Percentiles rank a stretch among this genome's conserved stretches.
phyloP scores from a whole-genome alignment of 2,329 filamentous ascomycete species.

The Penicillium sp. region DNA sequence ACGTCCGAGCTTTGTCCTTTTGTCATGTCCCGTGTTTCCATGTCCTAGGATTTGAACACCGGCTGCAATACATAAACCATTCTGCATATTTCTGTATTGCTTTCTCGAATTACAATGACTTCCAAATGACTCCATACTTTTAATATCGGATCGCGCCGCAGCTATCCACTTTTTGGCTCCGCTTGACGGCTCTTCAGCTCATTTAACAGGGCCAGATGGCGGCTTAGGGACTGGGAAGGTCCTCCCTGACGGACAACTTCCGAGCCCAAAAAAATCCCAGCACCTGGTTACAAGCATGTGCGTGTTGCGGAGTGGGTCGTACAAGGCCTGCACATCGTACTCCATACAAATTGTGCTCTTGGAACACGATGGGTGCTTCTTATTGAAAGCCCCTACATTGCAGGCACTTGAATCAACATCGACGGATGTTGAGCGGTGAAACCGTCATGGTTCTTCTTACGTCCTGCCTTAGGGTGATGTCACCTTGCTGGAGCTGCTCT shows the following conservation, averaged over 20 bases:
- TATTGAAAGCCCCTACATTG: conserved; percentile 10
- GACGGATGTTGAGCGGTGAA: conserved; percentile 18
- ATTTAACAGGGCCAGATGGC: neutral
- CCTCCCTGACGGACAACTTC: conserved; percentile 20
- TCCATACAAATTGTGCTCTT: conserved; percentile 7
- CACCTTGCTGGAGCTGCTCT: conserved; percentile 10
- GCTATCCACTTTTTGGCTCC: conserved; percentile 12
- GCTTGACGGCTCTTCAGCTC: conserved; percentile 4
- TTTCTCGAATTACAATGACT: neutral
- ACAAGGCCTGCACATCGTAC: neutral
- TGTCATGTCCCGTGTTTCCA: neutral
- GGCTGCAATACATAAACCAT: neutral
- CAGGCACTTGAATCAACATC: neutral
- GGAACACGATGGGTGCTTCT: conserved; percentile 5
- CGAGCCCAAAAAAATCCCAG: conserved; percentile 2
- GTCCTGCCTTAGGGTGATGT: conserved; percentile 5
- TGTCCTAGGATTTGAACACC: neutral
- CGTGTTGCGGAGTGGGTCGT: conserved; percentile 8
- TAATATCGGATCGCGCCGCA: conserved; percentile 11
- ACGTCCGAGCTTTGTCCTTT: conserved; percentile 19
- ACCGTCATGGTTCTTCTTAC: conserved; percentile 15
- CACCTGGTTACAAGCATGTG: neutral
- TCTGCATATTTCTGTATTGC: neutral
- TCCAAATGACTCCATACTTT: conserved; percentile 9
- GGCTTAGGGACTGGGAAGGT: neutral